Evolutionary conservation across 1,284 basidiomycete species (phyloP).

Genomic region (Cutaneotrichosporon daszewskae): DNA sequence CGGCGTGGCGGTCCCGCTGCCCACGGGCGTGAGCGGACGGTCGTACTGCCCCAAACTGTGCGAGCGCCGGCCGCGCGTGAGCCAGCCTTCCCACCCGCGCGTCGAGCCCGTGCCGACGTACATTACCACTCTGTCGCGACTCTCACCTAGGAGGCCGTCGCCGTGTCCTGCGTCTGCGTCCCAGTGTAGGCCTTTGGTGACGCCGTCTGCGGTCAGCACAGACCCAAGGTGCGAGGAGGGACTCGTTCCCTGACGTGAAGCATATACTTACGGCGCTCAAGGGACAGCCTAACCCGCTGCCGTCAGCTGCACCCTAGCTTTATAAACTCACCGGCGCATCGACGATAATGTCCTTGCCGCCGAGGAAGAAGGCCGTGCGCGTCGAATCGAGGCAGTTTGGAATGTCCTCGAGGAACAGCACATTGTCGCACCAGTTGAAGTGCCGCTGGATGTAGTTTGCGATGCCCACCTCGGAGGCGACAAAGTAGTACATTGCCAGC

Average conservation of each 20-base stretch:
- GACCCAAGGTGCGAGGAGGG: conserved; percentile 1
- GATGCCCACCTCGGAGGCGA: conserved; percentile 75
- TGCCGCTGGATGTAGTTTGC: conserved; percentile 71
- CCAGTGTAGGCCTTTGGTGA: conserved; percentile 63
- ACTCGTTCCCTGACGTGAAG: conserved; percentile 1
- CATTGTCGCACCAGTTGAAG: conserved; percentile 71
- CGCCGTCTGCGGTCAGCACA: conserved; percentile 55
- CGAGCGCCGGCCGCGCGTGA: conserved; percentile 23
- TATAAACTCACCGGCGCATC: conserved; percentile 56
- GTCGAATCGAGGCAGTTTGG: conserved; percentile 59
- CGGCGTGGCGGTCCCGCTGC: too few relatives aligned
- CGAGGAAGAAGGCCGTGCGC: conserved; percentile 61
- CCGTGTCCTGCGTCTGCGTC: conserved; percentile 67
- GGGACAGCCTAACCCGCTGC: conserved; percentile 66
- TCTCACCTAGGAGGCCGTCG: conserved; percentile 58
- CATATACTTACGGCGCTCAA: conserved; percentile 50
- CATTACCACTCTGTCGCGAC: conserved; percentile 58
- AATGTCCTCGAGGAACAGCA: conserved; percentile 81
- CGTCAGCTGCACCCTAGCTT: background rate
- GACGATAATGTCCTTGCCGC: conserved; percentile 72
- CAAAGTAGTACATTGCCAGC: conserved; percentile 75
- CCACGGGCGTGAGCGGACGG: conserved; percentile 1
- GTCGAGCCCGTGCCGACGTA: conserved; percentile 55
- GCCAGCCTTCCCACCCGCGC: conserved; percentile 30
- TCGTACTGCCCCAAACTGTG: conserved; percentile 27